Evolutionary conservation across 306 rosid genomes (phyloP).

Genomic region (Sesbania bispinosa): DNA sequence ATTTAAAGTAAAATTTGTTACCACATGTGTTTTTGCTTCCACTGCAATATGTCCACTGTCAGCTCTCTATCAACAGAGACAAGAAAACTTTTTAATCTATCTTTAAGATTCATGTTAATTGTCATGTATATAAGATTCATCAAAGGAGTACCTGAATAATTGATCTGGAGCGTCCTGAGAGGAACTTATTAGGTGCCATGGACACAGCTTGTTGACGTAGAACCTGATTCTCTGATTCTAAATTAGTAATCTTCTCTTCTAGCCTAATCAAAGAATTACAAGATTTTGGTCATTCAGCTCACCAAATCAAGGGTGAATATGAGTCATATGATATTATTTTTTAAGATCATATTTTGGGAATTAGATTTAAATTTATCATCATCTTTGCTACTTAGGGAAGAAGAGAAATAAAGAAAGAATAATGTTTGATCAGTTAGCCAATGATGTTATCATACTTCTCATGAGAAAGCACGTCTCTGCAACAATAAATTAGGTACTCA

Average conservation of each 20-base stretch:
- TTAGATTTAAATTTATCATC: not conserved
- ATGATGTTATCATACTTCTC: not conserved
- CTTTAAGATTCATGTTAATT: not conserved
- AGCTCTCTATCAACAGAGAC: constrained; percentile 57
- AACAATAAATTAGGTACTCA: not conserved
- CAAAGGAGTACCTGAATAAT: constrained; percentile 57
- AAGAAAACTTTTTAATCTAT: constrained; percentile 27
- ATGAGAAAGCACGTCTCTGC: not conserved
- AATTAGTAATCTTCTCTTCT: constrained; percentile 77
- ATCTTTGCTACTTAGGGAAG: not conserved
- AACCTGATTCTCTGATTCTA: constrained; percentile 87
- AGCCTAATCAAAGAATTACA: constrained; percentile 54
- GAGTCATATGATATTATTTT: constrained; percentile 17
- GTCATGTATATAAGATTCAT: constrained; percentile 7
- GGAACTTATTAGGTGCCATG: constrained; percentile 86
- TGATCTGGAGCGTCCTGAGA: constrained; percentile 78
- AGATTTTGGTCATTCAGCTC: constrained; percentile 34
- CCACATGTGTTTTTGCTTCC: constrained; percentile 65
- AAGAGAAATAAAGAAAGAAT: constrained; percentile 20
- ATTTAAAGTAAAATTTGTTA: constrained; percentile 35
- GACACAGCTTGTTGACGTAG: constrained; percentile 90
- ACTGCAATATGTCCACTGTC: constrained; percentile 65
- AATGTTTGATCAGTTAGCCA: constrained; percentile 23
- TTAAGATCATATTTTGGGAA: constrained; percentile 5
- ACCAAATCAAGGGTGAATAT: constrained; percentile 5